Evolutionary conservation across 169 alveolate genomes (phyloP).

Genomic region (Babesia gibsoni): DNA sequence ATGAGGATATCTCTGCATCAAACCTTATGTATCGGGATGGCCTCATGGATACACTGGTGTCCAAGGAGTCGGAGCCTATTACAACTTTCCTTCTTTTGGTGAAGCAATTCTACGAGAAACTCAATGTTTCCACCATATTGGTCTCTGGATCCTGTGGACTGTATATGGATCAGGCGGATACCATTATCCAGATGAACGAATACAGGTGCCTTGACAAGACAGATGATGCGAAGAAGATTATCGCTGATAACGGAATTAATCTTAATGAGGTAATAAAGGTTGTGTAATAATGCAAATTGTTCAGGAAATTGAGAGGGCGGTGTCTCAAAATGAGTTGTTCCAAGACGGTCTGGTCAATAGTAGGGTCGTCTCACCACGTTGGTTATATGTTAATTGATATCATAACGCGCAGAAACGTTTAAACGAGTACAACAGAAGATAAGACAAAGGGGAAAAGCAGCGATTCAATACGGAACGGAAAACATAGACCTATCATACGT

Average conservation of each 20-base stretch:
- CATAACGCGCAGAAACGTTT: constrained; percentile 13
- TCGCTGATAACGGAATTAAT: not conserved
- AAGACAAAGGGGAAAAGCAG: constrained; percentile 47
- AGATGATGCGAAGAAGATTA: not conserved
- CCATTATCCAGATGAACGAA: constrained; percentile 63
- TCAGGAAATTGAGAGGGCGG: not conserved
- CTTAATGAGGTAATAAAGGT: constrained; percentile 11
- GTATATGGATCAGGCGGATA: constrained; percentile 58
- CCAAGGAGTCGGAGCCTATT: constrained; percentile 52
- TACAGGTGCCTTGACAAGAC: constrained; percentile 48
- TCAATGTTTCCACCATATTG: constrained; percentile 57
- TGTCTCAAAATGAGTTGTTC: not conserved
- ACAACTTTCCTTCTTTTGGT: constrained; percentile 44
- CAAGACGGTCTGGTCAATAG: constrained; percentile 5
- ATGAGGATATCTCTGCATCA: constrained; percentile 76
- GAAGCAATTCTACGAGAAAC: constrained; percentile 33
- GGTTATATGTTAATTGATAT: not conserved
- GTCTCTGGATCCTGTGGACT: constrained; percentile 66
- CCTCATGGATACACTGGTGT: constrained; percentile 48
- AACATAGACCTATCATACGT: constrained; percentile 42
- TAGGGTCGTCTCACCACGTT: constrained; percentile 21
- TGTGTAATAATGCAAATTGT: not conserved
- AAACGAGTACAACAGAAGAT: constrained; percentile 31
- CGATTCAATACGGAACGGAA: constrained; percentile 46
- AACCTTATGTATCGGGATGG: constrained; percentile 61